Percentiles rank a stretch among this genome's conserved stretches.
phyloP scores from a whole-genome alignment of 2,329 filamentous ascomycete genomes.

The Mycosphaerelloides madeirae region DNA sequence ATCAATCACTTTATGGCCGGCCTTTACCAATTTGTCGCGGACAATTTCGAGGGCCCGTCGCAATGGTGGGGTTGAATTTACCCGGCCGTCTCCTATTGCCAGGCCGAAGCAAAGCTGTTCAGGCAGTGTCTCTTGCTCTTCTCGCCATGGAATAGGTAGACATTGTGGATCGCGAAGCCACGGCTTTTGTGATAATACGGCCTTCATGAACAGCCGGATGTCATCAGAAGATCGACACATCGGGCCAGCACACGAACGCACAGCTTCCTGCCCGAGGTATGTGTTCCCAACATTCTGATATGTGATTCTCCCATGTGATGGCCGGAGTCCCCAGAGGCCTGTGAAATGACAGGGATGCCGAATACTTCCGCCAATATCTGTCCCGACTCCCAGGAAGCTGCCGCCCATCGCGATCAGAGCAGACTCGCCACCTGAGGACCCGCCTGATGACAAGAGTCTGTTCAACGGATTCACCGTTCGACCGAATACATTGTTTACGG shows the following conservation, averaged over 20 bases:
- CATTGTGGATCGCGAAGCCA: slow-evolving; percentile 10
- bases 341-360: slow-evolving; percentile 80
- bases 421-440: slow-evolving; percentile 62
- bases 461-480: slow-evolving; percentile 55
- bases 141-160: slow-evolving; percentile 54
- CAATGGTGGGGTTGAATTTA: slow-evolving; percentile 8
- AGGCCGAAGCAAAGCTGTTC: slow-evolving; percentile 13
- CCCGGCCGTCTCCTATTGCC: slow-evolving; percentile 6
- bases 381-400: slow-evolving; percentile 57
- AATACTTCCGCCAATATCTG: slow-evolving; percentile 59
- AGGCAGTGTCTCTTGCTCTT: slow-evolving; percentile 9
- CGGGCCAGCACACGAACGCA: slow-evolving; percentile 9
- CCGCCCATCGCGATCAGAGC: slow-evolving; percentile 56
- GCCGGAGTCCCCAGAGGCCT: slow-evolving; percentile 28
- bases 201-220: slow-evolving; percentile 12
- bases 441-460: slow-evolving; percentile 56
- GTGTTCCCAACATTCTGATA: slow-evolving; percentile 12
- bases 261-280: slow-evolving; percentile 46
- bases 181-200: slow-evolving; percentile 3
- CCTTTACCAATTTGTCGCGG: slow-evolving; percentile 5
- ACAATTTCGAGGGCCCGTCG: slow-evolving; percentile 9
- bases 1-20: slow-evolving; percentile 13
- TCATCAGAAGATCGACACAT: slow-evolving; percentile 10
- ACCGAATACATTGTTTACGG: slow-evolving; percentile 37
- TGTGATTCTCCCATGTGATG: slow-evolving; percentile 44